Base-by-base conservation (phyloP, 306 rosid genomes). In the Cicer arietinum region DNA sequence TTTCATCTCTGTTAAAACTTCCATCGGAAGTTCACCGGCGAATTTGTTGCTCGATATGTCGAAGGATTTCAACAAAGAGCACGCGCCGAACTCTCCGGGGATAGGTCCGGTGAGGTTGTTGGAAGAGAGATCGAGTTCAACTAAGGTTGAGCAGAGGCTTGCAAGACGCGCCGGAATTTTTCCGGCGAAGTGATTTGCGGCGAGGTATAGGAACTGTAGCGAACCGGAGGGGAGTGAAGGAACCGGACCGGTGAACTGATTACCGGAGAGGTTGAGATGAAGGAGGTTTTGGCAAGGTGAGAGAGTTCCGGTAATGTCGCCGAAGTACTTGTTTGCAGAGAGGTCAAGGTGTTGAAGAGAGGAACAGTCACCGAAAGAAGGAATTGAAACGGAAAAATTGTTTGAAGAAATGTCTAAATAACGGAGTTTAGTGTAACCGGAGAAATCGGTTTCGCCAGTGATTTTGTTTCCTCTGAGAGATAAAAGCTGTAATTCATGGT, bases 281-380 rank as follows among this genome's bases (percentile, higher is more conserved):
- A 35, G 43, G 12, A 95, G 97, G 3, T 42, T 30, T 10, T 20
- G 43, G 65, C 99, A 95, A 1, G 84, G 14, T 0, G 90, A 78
- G 14, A 92, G 53, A 1, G 83, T 67, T 7, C 6, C 47, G 0
- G 80, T 83, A 41, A 90, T 73, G 85, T 90, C 96, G 74, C 96
- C 95, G 67, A 66, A 58, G 69, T 81, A 86, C 58, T 88, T 90
- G 76, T 94, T 94, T 16, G 83, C 79, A n/a, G 99, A 94, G 70
- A 94, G 72, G 74, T 94, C 99, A 6, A 94, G 87, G 64, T 83
- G 12, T 3, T 84, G 48, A 0, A 94, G 76, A 12, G 84, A 80
- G 12, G 76, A 80, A 45, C 99, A 89, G 12, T 92, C 84, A 1
- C 96, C 97, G 0, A 94, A 85, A 0, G 91, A 78, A 7, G 97